Evolutionary conservation across 192 early-diverging fungal genomes (phyloP).

Genomic region (Coemansia sp.): DNA sequence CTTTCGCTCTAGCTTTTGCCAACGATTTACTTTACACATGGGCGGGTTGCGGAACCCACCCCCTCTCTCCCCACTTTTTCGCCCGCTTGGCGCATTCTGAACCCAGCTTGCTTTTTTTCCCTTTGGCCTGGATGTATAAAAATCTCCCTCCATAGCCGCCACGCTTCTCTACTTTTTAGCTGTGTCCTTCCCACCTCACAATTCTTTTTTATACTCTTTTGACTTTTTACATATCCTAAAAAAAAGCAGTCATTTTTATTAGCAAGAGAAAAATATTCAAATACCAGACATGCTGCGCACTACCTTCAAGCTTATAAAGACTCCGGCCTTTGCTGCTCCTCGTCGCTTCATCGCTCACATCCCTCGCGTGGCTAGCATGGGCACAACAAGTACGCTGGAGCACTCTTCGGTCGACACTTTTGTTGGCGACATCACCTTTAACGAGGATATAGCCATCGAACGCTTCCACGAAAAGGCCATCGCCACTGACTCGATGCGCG

Average conservation of each 20-base stretch:
- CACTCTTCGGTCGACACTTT: slow-evolving; percentile 39
- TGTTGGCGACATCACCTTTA: slow-evolving; percentile 44
- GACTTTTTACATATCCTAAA: not conserved
- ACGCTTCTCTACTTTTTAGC: not conserved
- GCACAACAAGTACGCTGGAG: slow-evolving; percentile 36
- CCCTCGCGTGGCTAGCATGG: slow-evolving; percentile 49
- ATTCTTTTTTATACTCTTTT: not conserved
- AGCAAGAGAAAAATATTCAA: not conserved
- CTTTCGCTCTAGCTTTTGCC: not conserved
- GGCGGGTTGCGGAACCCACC: slow-evolving; percentile 8
- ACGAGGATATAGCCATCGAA: slow-evolving; percentile 56
- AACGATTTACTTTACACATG: not conserved
- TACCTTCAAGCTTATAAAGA: slow-evolving; percentile 16
- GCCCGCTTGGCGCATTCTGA: not conserved
- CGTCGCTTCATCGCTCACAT: slow-evolving; percentile 39
- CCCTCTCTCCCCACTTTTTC: not conserved
- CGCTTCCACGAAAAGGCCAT: slow-evolving; percentile 55
- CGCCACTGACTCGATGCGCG: slow-evolving; percentile 51
- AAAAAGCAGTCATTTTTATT: slow-evolving; percentile 4
- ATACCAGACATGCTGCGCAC: slow-evolving; percentile 28
- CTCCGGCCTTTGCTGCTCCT: slow-evolving; percentile 7
- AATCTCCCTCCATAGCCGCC: not conserved
- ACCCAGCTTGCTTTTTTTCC: not conserved
- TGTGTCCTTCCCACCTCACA: not conserved
- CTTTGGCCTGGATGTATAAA: not conserved